Evolutionary conservation across 202 grass and related monocot genomes (phyloP).

Genomic region (Schoenoplectus triqueter): DNA sequence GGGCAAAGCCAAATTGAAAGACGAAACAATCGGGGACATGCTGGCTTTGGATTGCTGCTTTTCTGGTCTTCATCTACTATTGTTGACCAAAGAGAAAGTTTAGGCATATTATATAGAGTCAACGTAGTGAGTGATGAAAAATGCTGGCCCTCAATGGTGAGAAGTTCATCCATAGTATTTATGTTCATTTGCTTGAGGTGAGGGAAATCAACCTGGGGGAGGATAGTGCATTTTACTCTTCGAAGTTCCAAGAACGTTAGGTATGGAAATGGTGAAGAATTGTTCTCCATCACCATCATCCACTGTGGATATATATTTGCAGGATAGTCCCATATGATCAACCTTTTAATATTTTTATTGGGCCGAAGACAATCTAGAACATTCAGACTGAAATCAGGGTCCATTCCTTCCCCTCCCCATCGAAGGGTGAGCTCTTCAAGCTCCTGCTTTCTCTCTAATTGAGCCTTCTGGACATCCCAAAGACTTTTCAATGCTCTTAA

Average conservation of each 20-base stretch:
- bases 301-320: neutral
- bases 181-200: neutral
- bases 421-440: neutral
- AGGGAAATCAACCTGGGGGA: neutral
- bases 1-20: neutral
- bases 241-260: neutral
- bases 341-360: neutral
- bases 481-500: neutral
- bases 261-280: neutral
- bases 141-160: neutral
- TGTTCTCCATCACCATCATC: neutral
- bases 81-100: neutral
- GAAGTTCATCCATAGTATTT: neutral
- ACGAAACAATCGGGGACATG: neutral
- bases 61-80: neutral
- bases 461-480: neutral
- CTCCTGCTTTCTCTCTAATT: neutral
- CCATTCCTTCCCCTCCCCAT: neutral
- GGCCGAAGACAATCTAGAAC: neutral
- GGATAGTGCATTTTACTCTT: neutral
- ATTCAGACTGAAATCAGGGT: neutral
- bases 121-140: neutral
- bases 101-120: neutral
- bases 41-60: neutral
- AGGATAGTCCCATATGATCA: neutral